Base-by-base conservation (phyloP, 371 early-diverging fungal genomes). In the Mortierella sp. region DNA sequence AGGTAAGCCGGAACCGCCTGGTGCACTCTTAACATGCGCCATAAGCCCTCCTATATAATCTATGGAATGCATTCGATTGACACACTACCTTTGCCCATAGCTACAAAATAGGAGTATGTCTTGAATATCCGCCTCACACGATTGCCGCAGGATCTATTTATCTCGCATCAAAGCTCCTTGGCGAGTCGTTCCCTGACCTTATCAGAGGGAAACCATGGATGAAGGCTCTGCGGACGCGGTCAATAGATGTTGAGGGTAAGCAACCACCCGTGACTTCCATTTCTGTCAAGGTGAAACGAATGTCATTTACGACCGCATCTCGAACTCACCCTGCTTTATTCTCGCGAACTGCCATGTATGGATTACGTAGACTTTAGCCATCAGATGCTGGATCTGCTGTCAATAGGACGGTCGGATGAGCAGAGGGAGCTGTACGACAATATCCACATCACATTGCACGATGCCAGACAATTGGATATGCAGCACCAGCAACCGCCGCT, bases 121-220 rank as follows among this genome's bases (percentile, higher is more conserved):
- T 94, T 2, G 92, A 93, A 80, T 93, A 92, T 65, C 93, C 93
- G 14, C 91, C 92, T 6, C 93, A 93, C 78, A 89, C 92, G 1
- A 90, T 94, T 65, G 94, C 94, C 8, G 92, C 91, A 31, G 94
- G 91, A 9, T 92, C 93, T 58, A 90, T 94, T 19, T 92, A 92
- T 78, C 78, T 93, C 42, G 93, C 94, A 24, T 76, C 85, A 19
- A 84, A 84, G 54, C 54, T 84, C 34, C 71, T 77, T 31, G 76
- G 75, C 16, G 89, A 90, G 21, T 77, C 88, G 16, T 80, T 92
- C 84, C 89, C 47, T 84, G 93, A 92, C 88, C 91, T 79, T 80
- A 89, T 74, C 72, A 84, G 28, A 91, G 91, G 87, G 74, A 90
- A 72, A 81, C 92, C 58, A 79, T 92, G 73, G 90, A 91, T 89